These are phyloP conservation scores for Phaeodactylum tricornutum DNA, from an alignment of 108 stramenopile genomes.

Conservation along the genomic window DNA sequence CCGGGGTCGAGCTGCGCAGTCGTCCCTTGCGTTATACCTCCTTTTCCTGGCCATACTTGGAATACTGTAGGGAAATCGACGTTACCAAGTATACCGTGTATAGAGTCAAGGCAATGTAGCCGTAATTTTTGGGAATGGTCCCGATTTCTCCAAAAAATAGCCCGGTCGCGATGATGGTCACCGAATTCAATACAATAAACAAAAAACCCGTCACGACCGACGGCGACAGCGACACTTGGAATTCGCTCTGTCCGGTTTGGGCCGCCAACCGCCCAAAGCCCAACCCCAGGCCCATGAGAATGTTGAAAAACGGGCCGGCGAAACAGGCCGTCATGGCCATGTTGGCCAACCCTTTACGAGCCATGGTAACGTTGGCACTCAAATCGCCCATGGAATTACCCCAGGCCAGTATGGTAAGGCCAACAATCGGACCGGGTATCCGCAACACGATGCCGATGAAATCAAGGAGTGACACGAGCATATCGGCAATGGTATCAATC, in stretches of 20 bases:
- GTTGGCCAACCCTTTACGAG: slow-evolving; percentile 84
- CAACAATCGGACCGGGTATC: slow-evolving; percentile 81
- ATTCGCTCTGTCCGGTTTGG: slow-evolving; percentile 20
- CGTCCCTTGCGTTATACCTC: no score
- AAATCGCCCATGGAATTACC: slow-evolving; percentile 91
- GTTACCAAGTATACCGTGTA: slow-evolving; percentile 28
- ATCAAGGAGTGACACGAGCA: slow-evolving; percentile 77
- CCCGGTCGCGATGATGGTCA: slow-evolving; percentile 36
- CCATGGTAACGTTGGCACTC: slow-evolving; percentile 88
- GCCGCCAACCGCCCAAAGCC: slow-evolving; percentile 47
- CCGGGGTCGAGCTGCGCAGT: no score
- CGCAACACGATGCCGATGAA: slow-evolving; percentile 73
- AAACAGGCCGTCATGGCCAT: slow-evolving; percentile 89
- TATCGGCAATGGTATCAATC: slow-evolving; percentile 91
- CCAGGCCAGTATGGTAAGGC: slow-evolving; percentile 92
- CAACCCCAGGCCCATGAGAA: slow-evolving; percentile 71
- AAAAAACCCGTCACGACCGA: slow-evolving; percentile 51
- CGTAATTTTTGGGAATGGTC: slow-evolving; percentile 51
- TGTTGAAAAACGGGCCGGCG: slow-evolving; percentile 95
- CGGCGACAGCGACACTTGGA: slow-evolving; percentile 27
- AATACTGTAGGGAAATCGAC: slow-evolving; percentile 26
- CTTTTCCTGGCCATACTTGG: background rate
- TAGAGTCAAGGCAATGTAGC: slow-evolving; percentile 35
- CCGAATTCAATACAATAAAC: slow-evolving; percentile 57
- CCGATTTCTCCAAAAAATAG: slow-evolving; percentile 22